Conservation (phyloP, 2,329 filamentous ascomycete genomes). For the Xylaria polymorpha region DNA sequence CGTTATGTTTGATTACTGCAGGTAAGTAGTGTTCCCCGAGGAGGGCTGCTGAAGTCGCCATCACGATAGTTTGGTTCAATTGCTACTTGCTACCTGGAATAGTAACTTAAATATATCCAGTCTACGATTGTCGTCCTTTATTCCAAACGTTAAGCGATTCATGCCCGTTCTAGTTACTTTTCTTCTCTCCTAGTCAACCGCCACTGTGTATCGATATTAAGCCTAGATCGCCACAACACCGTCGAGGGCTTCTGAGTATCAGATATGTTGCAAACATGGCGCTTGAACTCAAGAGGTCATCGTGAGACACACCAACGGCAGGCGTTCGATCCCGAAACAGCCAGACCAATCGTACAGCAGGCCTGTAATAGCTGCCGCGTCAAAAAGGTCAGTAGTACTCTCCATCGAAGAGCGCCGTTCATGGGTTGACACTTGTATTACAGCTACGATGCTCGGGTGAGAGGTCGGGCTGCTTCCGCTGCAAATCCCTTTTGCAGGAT, state of each 20-base stretch:
- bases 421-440: constrained; percentile 3
- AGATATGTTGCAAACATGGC: constrained; percentile 34
- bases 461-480: constrained; percentile 29
- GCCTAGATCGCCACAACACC: background rate
- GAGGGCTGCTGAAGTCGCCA: background rate
- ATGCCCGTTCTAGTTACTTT: background rate
- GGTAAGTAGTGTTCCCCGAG: constrained; percentile 3
- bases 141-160: background rate
- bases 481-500: constrained; percentile 19
- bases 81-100: background rate
- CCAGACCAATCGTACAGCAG: constrained; percentile 28
- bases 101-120: constrained; percentile 3
- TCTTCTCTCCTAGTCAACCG: background rate
- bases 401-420: background rate
- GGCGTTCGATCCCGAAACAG: constrained; percentile 31
- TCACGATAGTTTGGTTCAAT: background rate
- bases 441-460: constrained; percentile 29
- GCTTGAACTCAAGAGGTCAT: constrained; percentile 28
- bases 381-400: constrained; percentile 22
- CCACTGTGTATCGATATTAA: background rate
- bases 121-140: background rate
- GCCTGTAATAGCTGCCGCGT: constrained; percentile 35
- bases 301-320: constrained; percentile 23
- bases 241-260: background rate
- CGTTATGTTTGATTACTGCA: constrained; percentile 1